Conservation (phyloP, 768 basidiomycete species). For the Russula brevipes region DNA sequence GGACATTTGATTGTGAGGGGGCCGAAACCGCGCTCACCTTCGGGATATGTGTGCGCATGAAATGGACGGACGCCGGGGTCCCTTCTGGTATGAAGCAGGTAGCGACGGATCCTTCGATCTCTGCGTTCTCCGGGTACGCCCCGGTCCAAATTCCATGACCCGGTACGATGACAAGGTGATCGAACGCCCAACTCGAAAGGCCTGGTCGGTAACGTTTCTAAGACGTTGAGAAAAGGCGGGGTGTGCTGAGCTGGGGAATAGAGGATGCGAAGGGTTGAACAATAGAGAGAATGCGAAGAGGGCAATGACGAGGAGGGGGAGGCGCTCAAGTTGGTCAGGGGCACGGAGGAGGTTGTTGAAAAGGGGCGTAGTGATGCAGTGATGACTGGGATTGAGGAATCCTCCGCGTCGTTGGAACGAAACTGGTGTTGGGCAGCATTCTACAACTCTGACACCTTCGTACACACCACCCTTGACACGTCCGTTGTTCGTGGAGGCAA, state of each 20-base stretch:
- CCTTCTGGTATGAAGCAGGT: conserved; percentile 74
- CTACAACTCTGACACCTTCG: too few relatives aligned
- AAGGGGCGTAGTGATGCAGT: conserved; percentile 4
- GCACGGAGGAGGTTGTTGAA: conserved; percentile 36
- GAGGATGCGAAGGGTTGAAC: conserved; percentile 51
- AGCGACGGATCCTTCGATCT: conserved; percentile 70
- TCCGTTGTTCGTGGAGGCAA: too few relatives aligned
- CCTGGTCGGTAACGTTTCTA: not conserved
- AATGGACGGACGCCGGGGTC: conserved; percentile 59
- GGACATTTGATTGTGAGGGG: too few relatives aligned
- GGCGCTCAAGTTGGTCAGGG: conserved; percentile 73
- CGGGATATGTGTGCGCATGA: conserved; percentile 73
- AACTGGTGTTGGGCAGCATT: too few relatives aligned
- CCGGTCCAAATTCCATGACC: conserved; percentile 91
- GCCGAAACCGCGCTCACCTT: conserved; percentile 46
- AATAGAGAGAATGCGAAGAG: conserved; percentile 49
- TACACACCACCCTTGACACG: too few relatives aligned
- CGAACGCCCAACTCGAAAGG: conserved; percentile 40
- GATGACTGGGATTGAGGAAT: not conserved
- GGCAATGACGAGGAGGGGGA: conserved; percentile 44
- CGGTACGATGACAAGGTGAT: conserved; percentile 81
- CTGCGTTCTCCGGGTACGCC: conserved; percentile 42
- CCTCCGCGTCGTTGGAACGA: too few relatives aligned
- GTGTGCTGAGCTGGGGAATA: conserved; percentile 31
- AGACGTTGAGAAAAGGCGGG: conserved; percentile 14